A percentile compares a stretch with the other conserved stretches of the same genome.
Conservation (phyloP, 257 asterid species). For the Solanum ahanhuiri region DNA sequence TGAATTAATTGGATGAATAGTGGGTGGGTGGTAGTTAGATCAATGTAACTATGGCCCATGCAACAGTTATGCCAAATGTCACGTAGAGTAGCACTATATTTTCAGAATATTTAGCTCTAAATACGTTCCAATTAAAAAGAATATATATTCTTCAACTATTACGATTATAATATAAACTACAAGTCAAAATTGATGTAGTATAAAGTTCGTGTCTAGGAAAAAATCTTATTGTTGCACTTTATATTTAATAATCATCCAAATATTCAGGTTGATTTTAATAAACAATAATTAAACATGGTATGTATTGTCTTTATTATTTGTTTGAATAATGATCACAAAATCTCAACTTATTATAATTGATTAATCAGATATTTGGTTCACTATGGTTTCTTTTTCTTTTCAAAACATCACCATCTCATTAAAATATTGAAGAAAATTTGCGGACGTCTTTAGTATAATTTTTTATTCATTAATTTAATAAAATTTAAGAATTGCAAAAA, state of each 20-base stretch:
- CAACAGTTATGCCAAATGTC: neutral
- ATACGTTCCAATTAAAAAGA: neutral
- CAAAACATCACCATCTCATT: neutral
- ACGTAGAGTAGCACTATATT: neutral
- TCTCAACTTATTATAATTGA: neutral
- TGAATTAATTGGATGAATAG: no score
- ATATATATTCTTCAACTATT: neutral
- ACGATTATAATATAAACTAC: neutral
- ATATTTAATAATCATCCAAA: neutral
- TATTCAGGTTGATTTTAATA: neutral
- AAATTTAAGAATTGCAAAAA: neutral
- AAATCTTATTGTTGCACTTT: neutral
- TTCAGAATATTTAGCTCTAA: neutral
- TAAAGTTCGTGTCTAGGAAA: neutral
- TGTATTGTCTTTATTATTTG: neutral
- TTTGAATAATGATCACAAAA: neutral
- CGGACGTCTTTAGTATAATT: neutral
- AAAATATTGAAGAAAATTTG: slow-evolving; percentile 1
- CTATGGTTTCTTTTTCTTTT: neutral
- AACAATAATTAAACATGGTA: neutral
- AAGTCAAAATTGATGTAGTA: neutral
- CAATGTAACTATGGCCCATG: neutral
- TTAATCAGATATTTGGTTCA: neutral
- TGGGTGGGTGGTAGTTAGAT: no score
- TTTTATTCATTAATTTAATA: neutral